Evolutionary conservation across 768 basidiomycete genomes (phyloP).

Genomic region (Lactifluus rugatus): DNA sequence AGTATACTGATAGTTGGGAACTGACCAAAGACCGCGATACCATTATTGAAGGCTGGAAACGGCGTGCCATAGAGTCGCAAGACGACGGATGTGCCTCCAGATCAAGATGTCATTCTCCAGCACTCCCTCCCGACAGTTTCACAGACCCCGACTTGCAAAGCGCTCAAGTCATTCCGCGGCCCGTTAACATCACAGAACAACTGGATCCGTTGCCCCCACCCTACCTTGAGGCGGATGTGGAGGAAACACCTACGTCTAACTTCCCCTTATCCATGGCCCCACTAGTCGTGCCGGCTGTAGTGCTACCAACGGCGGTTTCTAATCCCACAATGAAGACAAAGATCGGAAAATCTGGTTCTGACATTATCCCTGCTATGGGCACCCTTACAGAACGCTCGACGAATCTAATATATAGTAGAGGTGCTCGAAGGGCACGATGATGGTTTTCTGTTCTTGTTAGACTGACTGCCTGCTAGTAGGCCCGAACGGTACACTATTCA

Average conservation of each 20-base stretch:
- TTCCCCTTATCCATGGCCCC: background rate
- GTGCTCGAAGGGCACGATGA: constrained; percentile 14
- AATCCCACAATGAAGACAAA: constrained; percentile 21
- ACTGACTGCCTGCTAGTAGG: background rate
- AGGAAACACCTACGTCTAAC: background rate
- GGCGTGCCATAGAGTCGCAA: constrained; percentile 25
- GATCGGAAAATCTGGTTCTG: constrained; percentile 18
- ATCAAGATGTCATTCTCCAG: constrained; percentile 17
- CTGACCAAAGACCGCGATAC: constrained; percentile 54
- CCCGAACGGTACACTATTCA: background rate
- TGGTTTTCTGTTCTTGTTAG: background rate
- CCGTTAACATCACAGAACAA: background rate
- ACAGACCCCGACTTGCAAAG: background rate
- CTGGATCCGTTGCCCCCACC: constrained; percentile 5
- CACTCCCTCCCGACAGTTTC: background rate
- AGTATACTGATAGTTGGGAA: constrained; percentile 63
- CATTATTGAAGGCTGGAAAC: constrained; percentile 43
- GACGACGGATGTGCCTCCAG: constrained; percentile 25
- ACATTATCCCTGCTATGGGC: constrained; percentile 18
- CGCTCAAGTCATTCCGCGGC: background rate
- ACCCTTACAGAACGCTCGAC: constrained; percentile 29
- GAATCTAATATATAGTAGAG: constrained; percentile 24
- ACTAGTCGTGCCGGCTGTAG: constrained; percentile 9
- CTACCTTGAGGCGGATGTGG: constrained; percentile 5
- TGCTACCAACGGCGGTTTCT: constrained; percentile 14